Evolutionary conservation across 176 grass and related monocot genomes (phyloP), one percentile per base, ranked within the genome.

Genomic region (Oryza officinalis): DNA sequence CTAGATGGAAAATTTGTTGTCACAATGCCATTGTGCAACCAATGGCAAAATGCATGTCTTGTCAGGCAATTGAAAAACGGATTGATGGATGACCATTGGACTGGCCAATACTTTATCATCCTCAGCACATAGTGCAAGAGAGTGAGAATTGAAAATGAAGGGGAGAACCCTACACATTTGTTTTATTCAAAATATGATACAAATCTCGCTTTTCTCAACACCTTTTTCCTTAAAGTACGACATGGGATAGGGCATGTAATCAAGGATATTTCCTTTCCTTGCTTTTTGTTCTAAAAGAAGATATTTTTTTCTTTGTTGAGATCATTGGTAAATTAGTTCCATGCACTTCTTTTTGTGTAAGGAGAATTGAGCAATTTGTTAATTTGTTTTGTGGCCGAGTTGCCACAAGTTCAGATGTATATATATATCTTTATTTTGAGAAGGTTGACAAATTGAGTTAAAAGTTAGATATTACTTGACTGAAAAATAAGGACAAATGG

Each of bases 381-480:
- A 31, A 40, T 47, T 74, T 46, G 9, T 43, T 73, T 28, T 49
- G 25, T 49, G 52, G 20, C 6, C 17, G 25, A 46, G n/a, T 28
- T 20, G 44, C 14, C 45, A 67, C 44, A 49, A 33, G 27, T 9
- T 80, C 64, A 50, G 30, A 68, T 35, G 6, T 66, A 78, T 17
- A 68, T 35, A 3, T 66, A 78, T 17, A 25, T 61, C 15, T 50
- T 57, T 61, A 31, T 80, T 52, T 9, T 26, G 22, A 80, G 7
- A 80, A 26, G 68, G 65, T 26, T 80, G 22, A 52, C 65, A 80
- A 38, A 63, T 69, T 80, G 44, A 28, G 50, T 17, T 32, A 22
- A 54, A 28, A 75, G 57, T 61, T 61, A 33, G 46, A 2, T 32
- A n/a, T 27, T 32, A 22, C 1, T 54, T 45, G 13, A 20, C 13